Conservation (phyloP, 2,329 filamentous ascomycete species). For the Colletotrichum cereale region DNA sequence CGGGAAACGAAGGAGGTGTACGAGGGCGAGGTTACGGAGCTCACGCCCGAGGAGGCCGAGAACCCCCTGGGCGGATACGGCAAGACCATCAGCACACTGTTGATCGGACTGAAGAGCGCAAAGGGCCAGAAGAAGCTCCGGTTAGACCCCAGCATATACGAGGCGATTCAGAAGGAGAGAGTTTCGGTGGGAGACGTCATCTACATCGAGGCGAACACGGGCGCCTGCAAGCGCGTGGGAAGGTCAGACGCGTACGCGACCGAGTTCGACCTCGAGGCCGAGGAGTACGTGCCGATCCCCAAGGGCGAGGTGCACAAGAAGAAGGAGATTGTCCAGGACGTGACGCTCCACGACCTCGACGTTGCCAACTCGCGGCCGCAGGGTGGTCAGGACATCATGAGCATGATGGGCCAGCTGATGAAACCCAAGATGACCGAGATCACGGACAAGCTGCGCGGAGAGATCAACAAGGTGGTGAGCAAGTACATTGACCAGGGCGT, state of each 20-base stretch:
- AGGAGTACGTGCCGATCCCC: constrained; percentile 98
- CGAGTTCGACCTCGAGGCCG: constrained; percentile 97
- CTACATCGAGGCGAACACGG: constrained; percentile 99
- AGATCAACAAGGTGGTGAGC: constrained; percentile 99
- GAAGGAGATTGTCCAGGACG: constrained; percentile 99
- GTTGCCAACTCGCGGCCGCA: constrained; percentile 95
- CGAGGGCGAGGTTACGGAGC: constrained; percentile 97
- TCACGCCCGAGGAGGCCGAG: constrained; percentile 97
- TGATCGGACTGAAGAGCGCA: constrained; percentile 94
- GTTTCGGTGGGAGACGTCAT: constrained; percentile 97
- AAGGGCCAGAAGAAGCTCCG: constrained; percentile 98
- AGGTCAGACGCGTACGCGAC: constrained; percentile 97
- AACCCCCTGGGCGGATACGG: constrained; percentile 97
- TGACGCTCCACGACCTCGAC: constrained; percentile 96
- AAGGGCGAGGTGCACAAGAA: constrained; percentile 99
- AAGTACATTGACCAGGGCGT: constrained; percentile 99
- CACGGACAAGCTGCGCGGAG: constrained; percentile 92
- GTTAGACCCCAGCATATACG: constrained; percentile 97
- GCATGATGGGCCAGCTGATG: constrained; percentile 99
- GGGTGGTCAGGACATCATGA: constrained; percentile 99
- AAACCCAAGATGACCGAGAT: constrained; percentile 99
- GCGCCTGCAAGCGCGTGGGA: constrained; percentile 96
- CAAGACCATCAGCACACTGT: constrained; percentile 94
- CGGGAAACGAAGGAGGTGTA: constrained; percentile 99
- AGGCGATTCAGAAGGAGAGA: constrained; percentile 98